Evolutionary conservation across 306 rosid genomes (phyloP).

Genomic region (Vigna nakashimae): DNA sequence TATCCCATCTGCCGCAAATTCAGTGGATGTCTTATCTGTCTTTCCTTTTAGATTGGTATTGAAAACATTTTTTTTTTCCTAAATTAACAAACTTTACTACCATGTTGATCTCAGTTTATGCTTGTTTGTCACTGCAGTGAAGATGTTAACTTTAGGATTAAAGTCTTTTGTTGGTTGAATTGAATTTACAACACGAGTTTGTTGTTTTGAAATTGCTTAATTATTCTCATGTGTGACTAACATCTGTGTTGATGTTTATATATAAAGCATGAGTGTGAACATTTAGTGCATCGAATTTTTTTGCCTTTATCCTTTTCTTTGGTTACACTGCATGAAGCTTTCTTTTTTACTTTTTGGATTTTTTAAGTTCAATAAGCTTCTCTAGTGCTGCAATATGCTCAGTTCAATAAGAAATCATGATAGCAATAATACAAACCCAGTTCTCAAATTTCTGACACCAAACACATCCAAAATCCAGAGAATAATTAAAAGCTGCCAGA

Average conservation of each 20-base stretch:
- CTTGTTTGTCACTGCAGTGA: not conserved
- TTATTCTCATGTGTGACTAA: not conserved
- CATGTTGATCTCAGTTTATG: not conserved
- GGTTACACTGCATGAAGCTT: constrained; percentile 26
- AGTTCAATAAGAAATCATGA: not conserved
- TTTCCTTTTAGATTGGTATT: not conserved
- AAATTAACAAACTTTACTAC: not conserved
- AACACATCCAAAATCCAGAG: constrained; percentile 21
- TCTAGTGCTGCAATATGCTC: too few species aligned
- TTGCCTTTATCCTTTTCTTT: constrained; percentile 36
- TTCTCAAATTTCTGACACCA: not conserved
- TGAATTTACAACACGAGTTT: not conserved
- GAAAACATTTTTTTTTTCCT: not conserved
- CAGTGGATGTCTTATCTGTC: not conserved
- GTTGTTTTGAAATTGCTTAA: constrained; percentile 1
- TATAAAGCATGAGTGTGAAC: not conserved
- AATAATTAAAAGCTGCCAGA: not conserved
- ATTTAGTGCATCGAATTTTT: not conserved
- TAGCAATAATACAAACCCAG: not conserved
- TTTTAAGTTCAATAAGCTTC: not conserved
- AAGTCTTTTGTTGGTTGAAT: constrained; percentile 8
- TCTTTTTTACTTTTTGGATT: not conserved
- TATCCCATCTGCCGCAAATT: not conserved
- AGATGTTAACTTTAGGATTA: not conserved
- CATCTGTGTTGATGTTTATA: not conserved